Evolutionary conservation across 805 yeast species (phyloP).

Genomic region (Saccharomyces mikatae): DNA sequence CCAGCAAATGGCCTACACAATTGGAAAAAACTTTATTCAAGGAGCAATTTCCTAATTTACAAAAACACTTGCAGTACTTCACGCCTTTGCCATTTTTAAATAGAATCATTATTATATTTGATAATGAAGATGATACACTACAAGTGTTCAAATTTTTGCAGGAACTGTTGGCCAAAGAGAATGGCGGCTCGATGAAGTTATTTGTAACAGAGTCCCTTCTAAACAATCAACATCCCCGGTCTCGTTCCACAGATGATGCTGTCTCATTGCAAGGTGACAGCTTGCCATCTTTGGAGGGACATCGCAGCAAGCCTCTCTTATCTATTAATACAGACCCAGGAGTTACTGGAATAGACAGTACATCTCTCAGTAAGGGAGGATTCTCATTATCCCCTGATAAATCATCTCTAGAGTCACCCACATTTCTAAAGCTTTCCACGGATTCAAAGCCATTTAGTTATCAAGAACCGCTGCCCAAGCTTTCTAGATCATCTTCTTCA

Average conservation of each 20-base stretch:
- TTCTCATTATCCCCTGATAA: constrained; percentile 29
- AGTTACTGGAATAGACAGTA: constrained; percentile 14
- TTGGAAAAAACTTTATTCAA: constrained; percentile 20
- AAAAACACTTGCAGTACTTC: constrained; percentile 23
- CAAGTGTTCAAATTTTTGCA: constrained; percentile 18
- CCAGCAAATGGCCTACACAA: constrained; percentile 20
- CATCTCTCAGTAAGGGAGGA: constrained; percentile 17
- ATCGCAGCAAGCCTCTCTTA: constrained; percentile 16
- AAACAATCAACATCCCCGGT: constrained; percentile 2
- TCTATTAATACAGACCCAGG: constrained; percentile 23
- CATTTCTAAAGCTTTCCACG: constrained; percentile 20
- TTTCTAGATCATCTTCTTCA: not conserved
- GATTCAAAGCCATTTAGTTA: constrained; percentile 22
- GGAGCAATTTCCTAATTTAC: constrained; percentile 18
- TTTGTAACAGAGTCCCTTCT: constrained; percentile 31
- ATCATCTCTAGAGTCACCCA: constrained; percentile 22
- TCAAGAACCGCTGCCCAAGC: constrained; percentile 27
- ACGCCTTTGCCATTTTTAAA: constrained; percentile 36
- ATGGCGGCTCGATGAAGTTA: constrained; percentile 17
- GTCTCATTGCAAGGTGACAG: not conserved
- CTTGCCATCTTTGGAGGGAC: not conserved
- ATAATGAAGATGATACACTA: constrained; percentile 20
- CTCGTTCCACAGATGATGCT: constrained; percentile 5
- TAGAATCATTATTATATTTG: constrained; percentile 36
- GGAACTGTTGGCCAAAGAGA: constrained; percentile 4